A percentile compares a stretch with the other conserved stretches of the same genome.
phyloP scores from a whole-genome alignment of 441 rosid genomes.

The Erodium chrysanthum region DNA sequence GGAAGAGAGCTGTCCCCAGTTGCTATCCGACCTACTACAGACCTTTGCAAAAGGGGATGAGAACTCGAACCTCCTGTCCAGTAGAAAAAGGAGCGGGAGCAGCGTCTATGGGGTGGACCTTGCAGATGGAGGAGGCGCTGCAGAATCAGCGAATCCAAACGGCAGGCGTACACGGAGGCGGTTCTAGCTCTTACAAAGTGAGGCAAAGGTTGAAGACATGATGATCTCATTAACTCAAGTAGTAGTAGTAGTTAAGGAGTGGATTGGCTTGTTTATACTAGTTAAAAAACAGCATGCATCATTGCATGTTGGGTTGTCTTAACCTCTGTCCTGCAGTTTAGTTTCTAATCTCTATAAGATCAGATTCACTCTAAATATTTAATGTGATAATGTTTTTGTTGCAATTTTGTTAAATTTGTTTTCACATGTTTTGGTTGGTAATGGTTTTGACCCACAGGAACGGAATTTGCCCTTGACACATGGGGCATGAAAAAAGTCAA shows the following conservation, averaged over 20 bases:
- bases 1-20: constrained; percentile 75
- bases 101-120: constrained; percentile 57
- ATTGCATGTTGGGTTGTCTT: neutral
- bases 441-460: no score
- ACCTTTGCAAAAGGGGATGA: constrained; percentile 65
- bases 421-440: no score
- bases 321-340: neutral
- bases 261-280: neutral
- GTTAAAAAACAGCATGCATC: neutral
- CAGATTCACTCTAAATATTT: neutral
- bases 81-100: constrained; percentile 71
- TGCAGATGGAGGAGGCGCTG: constrained; percentile 31
- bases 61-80: constrained; percentile 34
- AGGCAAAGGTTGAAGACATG: no score
- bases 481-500: no score
- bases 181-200: constrained; percentile 22
- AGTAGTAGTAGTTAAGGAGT: neutral
- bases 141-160: constrained; percentile 46
- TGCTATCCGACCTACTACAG: constrained; percentile 68
- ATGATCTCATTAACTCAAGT: neutral
- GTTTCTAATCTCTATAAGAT: neutral
- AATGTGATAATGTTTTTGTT: no score
- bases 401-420: no score
- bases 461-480: no score
- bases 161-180: constrained; percentile 63